Evolutionary conservation across 1,139 yeast species (phyloP).

Genomic region (Candida mesenterica): DNA sequence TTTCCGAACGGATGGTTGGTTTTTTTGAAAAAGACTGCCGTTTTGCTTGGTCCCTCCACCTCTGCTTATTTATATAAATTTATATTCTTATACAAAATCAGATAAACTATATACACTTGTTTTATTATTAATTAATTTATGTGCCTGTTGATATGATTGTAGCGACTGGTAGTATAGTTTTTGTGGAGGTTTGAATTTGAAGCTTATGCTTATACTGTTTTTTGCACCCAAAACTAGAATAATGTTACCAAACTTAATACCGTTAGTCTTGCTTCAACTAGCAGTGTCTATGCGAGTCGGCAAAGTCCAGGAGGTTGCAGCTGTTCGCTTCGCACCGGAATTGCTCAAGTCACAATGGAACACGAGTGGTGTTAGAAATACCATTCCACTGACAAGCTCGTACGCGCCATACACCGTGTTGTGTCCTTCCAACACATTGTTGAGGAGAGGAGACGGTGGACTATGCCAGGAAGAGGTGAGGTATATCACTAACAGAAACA

Average conservation of each 20-base stretch:
- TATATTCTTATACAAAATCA: slow-evolving; percentile 9
- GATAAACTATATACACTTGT: slow-evolving; percentile 11
- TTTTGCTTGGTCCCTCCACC: neutral
- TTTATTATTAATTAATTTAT: slow-evolving; percentile 6
- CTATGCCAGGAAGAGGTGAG: slow-evolving; percentile 31
- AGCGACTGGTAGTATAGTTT: too few relatives aligned
- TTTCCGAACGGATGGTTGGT: slow-evolving; percentile 5
- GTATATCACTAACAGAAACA: slow-evolving; percentile 36
- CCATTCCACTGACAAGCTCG: slow-evolving; percentile 10
- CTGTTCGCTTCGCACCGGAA: too few relatives aligned
- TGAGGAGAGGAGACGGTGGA: slow-evolving; percentile 35
- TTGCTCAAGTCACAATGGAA: neutral
- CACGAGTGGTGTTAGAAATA: neutral
- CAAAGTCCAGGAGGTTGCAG: too few relatives aligned
- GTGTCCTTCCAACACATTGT: slow-evolving; percentile 39
- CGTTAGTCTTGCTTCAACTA: too few relatives aligned
- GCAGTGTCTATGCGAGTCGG: too few relatives aligned
- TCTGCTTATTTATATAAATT: slow-evolving; percentile 10
- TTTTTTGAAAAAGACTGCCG: slow-evolving; percentile 7
- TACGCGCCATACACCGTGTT: slow-evolving; percentile 41
- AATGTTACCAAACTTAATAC: too few relatives aligned
- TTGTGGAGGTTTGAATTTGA: neutral
- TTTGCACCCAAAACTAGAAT: too few relatives aligned
- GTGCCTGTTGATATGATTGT: too few relatives aligned
- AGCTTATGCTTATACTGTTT: too few relatives aligned